These are phyloP conservation scores for Ustilago xerochloae DNA, from an alignment of 1,284 basidiomycete species.

Conservation along the genomic window DNA sequence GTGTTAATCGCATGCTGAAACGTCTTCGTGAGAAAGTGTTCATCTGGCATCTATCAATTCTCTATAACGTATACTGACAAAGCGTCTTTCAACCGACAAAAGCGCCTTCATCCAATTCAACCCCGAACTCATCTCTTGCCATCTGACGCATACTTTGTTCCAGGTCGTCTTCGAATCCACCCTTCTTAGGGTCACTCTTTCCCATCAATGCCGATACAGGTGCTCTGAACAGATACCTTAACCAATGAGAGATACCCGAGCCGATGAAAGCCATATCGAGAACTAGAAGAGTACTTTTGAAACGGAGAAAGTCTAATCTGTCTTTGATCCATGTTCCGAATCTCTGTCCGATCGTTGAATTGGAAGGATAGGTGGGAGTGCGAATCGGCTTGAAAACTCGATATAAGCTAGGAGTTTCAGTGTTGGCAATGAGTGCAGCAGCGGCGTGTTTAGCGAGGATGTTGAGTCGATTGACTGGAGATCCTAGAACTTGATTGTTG, in stretches of 20 bases:
- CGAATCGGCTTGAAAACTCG: slow-evolving; percentile 46
- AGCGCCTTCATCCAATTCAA: slow-evolving; percentile 57
- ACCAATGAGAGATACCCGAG: slow-evolving; percentile 38
- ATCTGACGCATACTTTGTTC: slow-evolving; percentile 58
- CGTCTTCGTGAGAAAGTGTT: not conserved
- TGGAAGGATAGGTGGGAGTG: not conserved
- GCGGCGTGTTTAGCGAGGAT: slow-evolving; percentile 63
- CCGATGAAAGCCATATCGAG: slow-evolving; percentile 55
- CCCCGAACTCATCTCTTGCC: slow-evolving; percentile 59
- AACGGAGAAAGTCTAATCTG: slow-evolving; percentile 50
- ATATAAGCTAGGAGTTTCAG: slow-evolving; percentile 38
- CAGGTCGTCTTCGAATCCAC: slow-evolving; percentile 63
- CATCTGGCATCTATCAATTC: not conserved
- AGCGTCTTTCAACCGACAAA: slow-evolving; percentile 38
- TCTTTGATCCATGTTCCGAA: slow-evolving; percentile 44
- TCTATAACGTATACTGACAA: not conserved
- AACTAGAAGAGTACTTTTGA: slow-evolving; percentile 51
- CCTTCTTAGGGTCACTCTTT: slow-evolving; percentile 23
- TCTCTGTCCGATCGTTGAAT: slow-evolving; percentile 12
- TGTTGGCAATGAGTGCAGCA: slow-evolving; percentile 45
- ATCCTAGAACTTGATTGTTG: slow-evolving; percentile 60
- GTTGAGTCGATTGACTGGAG: slow-evolving; percentile 64
- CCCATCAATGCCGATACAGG: slow-evolving; percentile 31
- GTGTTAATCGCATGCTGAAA: too few species aligned
- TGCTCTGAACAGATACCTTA: slow-evolving; percentile 28